Conservation (phyloP, 805 yeast genomes). For the Diddensiella santjacobensis region DNA sequence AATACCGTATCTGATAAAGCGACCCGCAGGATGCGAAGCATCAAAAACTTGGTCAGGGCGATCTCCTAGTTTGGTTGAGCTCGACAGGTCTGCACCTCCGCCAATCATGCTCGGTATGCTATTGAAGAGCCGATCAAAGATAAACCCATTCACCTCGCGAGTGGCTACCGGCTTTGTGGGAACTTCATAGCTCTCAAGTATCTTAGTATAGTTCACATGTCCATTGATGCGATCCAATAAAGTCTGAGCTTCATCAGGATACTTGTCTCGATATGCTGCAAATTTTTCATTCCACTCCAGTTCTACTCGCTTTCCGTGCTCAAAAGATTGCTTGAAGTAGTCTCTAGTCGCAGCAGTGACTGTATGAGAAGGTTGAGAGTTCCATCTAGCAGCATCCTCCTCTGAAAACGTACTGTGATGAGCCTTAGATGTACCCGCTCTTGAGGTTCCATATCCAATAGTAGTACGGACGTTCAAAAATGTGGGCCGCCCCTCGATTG, state of each 20-base stretch:
- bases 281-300: background rate
- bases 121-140: background rate
- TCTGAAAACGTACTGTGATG: constrained; percentile 39
- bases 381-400: constrained; percentile 21
- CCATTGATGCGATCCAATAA: background rate
- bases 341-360: constrained; percentile 1
- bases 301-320: background rate
- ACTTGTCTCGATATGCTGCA: background rate
- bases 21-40: background rate
- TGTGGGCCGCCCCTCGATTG: constrained; percentile 34
- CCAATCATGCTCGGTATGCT: constrained; percentile 1
- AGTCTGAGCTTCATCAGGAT: background rate
- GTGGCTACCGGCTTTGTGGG: constrained; percentile 9
- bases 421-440: constrained; percentile 33
- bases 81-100: constrained; percentile 3
- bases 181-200: background rate
- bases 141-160: constrained; percentile 5
- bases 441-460: constrained; percentile 36
- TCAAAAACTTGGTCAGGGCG: constrained; percentile 6
- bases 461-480: constrained; percentile 35
- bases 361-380: constrained; percentile 8
- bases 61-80: constrained; percentile 11
- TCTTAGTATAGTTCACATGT: background rate
- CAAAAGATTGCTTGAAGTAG: background rate
- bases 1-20: constrained; percentile 73